Evolutionary conservation across 306 rosid genomes (phyloP).

Genomic region (apple (Malus domestica)): DNA sequence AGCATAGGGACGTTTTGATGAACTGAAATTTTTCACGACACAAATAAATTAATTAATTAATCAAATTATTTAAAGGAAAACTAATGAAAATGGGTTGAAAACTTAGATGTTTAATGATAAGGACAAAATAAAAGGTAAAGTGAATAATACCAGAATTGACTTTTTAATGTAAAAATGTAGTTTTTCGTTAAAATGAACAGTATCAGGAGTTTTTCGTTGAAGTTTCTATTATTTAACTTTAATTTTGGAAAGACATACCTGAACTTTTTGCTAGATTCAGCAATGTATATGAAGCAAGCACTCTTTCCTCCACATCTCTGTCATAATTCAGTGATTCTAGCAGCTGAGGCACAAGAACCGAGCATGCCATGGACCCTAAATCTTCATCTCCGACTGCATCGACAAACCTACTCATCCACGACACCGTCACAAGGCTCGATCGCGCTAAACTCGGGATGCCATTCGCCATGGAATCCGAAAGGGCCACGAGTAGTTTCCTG

Average conservation of each 20-base stretch:
- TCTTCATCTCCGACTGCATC: conserved; percentile 32
- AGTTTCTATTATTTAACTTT: neutral
- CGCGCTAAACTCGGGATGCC: conserved; percentile 54
- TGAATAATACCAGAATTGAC: too few relatives aligned
- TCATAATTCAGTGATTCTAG: conserved; percentile 42
- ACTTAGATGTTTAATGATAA: too few relatives aligned
- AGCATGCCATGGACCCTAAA: conserved; percentile 35
- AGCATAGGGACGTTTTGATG: conserved; percentile 37
- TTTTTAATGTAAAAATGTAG: too few relatives aligned
- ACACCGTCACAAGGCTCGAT: conserved; percentile 58
- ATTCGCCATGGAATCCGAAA: conserved; percentile 49
- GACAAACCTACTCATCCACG: conserved; percentile 67
- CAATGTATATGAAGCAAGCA: conserved; percentile 70
- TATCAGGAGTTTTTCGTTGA: too few relatives aligned
- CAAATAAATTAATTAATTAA: neutral
- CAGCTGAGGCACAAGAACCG: conserved; percentile 48
- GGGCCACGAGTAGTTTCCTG: conserved; percentile 47
- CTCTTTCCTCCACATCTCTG: conserved; percentile 67
- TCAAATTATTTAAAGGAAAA: too few relatives aligned
- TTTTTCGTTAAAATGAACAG: too few relatives aligned
- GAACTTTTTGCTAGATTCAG: conserved; percentile 42
- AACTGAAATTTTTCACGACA: conserved; percentile 7
- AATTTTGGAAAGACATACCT: conserved; percentile 34
- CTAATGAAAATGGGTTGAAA: too few relatives aligned
- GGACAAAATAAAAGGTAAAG: too few relatives aligned